A percentile compares a stretch with the other conserved stretches of the same genome.
Evolutionary conservation across 1,284 basidiomycete species (phyloP).

Genomic region (Polyporus tsugae): DNA sequence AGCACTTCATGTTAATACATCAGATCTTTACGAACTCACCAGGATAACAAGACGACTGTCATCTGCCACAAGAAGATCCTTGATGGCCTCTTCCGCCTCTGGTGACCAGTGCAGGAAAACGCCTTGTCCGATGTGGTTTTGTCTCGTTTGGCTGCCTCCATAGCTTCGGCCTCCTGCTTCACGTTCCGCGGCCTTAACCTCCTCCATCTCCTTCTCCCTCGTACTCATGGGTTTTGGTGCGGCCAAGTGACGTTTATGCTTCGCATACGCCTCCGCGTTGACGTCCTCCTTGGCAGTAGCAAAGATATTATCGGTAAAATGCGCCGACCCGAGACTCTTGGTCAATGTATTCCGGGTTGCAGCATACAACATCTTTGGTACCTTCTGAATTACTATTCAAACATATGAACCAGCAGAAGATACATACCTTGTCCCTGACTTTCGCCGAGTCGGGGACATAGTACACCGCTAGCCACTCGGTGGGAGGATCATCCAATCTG

Average conservation of each 20-base stretch:
- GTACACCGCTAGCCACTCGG: constrained; percentile 75
- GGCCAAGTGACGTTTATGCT: constrained; percentile 74
- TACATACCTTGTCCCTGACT: constrained; percentile 76
- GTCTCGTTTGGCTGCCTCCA: constrained; percentile 62
- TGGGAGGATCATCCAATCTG: constrained; percentile 63
- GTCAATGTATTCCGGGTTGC: constrained; percentile 79
- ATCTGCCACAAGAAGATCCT: constrained; percentile 58
- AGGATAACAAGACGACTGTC: constrained; percentile 66
- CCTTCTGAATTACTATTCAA: too few relatives aligned
- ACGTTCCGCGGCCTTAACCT: constrained; percentile 77
- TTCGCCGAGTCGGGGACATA: constrained; percentile 82
- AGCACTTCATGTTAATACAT: not conserved
- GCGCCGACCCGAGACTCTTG: constrained; percentile 78
- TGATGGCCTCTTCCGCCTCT: constrained; percentile 71
- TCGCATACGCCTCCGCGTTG: constrained; percentile 72
- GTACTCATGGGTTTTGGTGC: constrained; percentile 85
- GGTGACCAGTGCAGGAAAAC: constrained; percentile 70
- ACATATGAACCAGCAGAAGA: not conserved
- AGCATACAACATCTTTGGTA: constrained; percentile 88
- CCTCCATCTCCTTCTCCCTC: constrained; percentile 82
- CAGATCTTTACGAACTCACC: constrained; percentile 53
- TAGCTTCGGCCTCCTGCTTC: constrained; percentile 56
- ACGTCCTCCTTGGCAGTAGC: constrained; percentile 80
- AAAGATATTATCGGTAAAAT: constrained; percentile 83
- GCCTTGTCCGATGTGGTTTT: constrained; percentile 63